Conservation (phyloP, 2,329 filamentous ascomycete genomes). For the Colletotrichum tofieldiae region DNA sequence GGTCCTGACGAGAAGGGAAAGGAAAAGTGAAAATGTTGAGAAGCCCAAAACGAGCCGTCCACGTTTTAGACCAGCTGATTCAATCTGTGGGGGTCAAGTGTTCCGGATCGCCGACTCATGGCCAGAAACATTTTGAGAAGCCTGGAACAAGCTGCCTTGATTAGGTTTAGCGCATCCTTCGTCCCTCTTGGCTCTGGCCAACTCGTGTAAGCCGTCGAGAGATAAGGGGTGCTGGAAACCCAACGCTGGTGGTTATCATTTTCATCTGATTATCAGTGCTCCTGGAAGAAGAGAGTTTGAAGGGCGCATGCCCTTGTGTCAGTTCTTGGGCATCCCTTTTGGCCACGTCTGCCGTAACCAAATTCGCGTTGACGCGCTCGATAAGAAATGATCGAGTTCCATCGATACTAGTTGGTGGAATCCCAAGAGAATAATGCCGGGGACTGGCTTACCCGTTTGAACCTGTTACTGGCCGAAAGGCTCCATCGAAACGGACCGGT, state of each 20-base stretch:
- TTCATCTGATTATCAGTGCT: slow-evolving; percentile 29
- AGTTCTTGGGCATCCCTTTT: slow-evolving; percentile 14
- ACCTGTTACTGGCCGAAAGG: not conserved
- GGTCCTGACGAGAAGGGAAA: not conserved
- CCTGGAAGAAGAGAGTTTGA: slow-evolving; percentile 12
- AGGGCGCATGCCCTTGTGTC: slow-evolving; percentile 22
- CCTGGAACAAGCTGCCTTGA: slow-evolving; percentile 22
- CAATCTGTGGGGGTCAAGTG: slow-evolving; percentile 17
- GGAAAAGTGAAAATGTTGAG: not conserved
- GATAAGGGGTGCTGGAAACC: slow-evolving; percentile 21
- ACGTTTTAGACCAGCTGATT: slow-evolving; percentile 20
- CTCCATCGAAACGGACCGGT: not conserved
- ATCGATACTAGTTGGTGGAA: not conserved
- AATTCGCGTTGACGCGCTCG: not conserved
- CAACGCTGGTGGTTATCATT: slow-evolving; percentile 8
- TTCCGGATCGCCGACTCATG: slow-evolving; percentile 33
- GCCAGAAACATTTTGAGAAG: slow-evolving; percentile 7
- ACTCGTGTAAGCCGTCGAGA: slow-evolving; percentile 20
- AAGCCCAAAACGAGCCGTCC: not conserved
- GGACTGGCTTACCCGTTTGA: not conserved
- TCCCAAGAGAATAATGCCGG: not conserved
- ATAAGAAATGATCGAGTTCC: not conserved
- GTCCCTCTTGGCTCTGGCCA: slow-evolving; percentile 17
- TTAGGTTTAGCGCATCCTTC: slow-evolving; percentile 29
- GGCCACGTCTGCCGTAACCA: slow-evolving; percentile 25